A percentile compares a stretch with the other conserved stretches of the same genome.
phyloP scores from a whole-genome alignment of 352 stramenopile species.

The Blastocystis sp. region DNA sequence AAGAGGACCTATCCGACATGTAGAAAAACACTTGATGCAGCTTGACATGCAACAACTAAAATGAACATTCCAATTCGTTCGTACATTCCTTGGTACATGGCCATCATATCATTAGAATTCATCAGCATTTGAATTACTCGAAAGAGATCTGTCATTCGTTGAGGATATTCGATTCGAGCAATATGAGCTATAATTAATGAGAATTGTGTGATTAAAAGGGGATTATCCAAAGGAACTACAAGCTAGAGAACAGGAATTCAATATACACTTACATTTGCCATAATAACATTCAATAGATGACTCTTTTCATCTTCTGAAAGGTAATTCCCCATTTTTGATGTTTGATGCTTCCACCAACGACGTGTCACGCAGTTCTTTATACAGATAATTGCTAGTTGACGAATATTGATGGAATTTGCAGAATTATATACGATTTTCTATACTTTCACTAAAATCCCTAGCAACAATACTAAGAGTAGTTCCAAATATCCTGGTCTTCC shows the following conservation, averaged over 20 bases:
- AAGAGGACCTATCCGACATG: constrained; percentile 13
- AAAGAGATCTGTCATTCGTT: constrained; percentile 14
- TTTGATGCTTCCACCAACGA: constrained; percentile 36
- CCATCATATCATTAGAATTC: not conserved
- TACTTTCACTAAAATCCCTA: not conserved
- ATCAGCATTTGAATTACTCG: not conserved
- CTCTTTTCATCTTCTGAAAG: constrained; percentile 28
- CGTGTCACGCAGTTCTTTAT: constrained; percentile 55
- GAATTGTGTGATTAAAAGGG: constrained; percentile 16
- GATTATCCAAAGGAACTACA: not conserved
- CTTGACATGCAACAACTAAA: not conserved
- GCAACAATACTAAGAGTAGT: not conserved
- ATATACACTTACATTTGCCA: not conserved
- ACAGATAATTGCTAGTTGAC: constrained; percentile 37
- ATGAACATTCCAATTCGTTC: not conserved
- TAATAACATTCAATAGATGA: not conserved
- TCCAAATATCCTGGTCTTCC: not conserved
- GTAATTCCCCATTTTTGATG: not conserved
- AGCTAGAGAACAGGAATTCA: not conserved
- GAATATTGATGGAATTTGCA: not conserved
- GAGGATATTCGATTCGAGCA: constrained; percentile 26
- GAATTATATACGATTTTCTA: constrained; percentile 59
- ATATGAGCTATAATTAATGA: constrained; percentile 39
- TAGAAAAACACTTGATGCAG: constrained; percentile 23
- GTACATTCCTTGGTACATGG: constrained; percentile 34